These are phyloP conservation scores for Dictyostelium brefeldianum DNA, from an alignment of 78 protist genomes.

Conservation along the genomic window DNA sequence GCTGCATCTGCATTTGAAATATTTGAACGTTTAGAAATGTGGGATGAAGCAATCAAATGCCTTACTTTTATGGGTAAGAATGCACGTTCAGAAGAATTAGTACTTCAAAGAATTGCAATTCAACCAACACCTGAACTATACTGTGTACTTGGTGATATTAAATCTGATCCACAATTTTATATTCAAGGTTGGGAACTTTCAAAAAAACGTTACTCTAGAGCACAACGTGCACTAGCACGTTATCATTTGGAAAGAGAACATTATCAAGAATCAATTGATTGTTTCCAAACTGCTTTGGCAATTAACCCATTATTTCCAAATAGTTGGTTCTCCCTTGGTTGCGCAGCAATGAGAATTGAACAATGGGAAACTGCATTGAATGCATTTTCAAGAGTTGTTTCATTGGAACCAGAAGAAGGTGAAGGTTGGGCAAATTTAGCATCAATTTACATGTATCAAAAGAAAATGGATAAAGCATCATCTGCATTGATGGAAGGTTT, in stretches of 20 bases:
- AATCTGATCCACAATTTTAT: conserved; percentile 53
- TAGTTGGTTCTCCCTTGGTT: conserved; percentile 89
- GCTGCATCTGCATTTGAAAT: conserved; percentile 85
- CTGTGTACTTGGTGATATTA: conserved; percentile 86
- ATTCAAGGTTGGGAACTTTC: conserved; percentile 83
- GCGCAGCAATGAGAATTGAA: conserved; percentile 77
- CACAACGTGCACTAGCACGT: conserved; percentile 77
- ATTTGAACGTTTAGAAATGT: conserved; percentile 85
- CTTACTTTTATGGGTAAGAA: conserved; percentile 65
- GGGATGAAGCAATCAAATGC: conserved; percentile 87
- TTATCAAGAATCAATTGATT: conserved; percentile 51
- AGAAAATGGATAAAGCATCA: conserved; percentile 51
- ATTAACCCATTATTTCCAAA: conserved; percentile 82
- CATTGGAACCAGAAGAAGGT: conserved; percentile 83
- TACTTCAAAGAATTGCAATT: conserved; percentile 26
- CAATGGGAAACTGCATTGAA: conserved; percentile 67
- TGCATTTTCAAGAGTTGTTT: conserved; percentile 72
- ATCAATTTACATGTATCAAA: conserved; percentile 70
- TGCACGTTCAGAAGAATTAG: conserved; percentile 81
- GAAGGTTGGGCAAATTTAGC: conserved; percentile 90
- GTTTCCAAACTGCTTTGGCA: conserved; percentile 45
- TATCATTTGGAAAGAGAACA: conserved; percentile 23
- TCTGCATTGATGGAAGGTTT: conserved; percentile 79
- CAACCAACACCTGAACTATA: conserved; percentile 78
- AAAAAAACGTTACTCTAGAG: conserved; percentile 65